These are phyloP conservation scores for Saccharomycopsis fodiens DNA, from an alignment of 805 yeast genomes.

Conservation along the genomic window DNA sequence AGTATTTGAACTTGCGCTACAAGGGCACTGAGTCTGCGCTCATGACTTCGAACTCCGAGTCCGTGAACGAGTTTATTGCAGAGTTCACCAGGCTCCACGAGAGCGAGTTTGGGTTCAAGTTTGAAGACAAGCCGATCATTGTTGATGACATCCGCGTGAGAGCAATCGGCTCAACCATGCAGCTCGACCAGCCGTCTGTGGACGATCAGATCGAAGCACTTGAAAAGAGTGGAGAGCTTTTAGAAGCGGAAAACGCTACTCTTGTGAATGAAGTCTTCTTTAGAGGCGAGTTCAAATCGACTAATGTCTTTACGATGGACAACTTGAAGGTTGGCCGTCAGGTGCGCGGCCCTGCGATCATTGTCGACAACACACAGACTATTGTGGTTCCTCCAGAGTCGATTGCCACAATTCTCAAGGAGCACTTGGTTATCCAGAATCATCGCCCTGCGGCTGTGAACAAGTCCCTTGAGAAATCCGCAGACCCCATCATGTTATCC, in stretches of 20 bases:
- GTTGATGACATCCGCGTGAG: constrained; percentile 72
- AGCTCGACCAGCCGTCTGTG: constrained; percentile 34
- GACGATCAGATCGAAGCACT: constrained; percentile 47
- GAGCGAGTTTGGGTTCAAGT: constrained; percentile 67
- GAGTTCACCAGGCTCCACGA: constrained; percentile 50
- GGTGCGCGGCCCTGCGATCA: constrained; percentile 64
- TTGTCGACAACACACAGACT: constrained; percentile 78
- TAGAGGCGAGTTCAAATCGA: constrained; percentile 38
- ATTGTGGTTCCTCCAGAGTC: constrained; percentile 61
- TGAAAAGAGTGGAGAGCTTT: constrained; percentile 22
- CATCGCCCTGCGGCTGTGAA: constrained; percentile 4
- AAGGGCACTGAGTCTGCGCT: constrained; percentile 86
- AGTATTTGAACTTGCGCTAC: constrained; percentile 69
- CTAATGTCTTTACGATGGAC: constrained; percentile 52
- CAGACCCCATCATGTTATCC: constrained; percentile 68
- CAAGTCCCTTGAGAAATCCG: constrained; percentile 21
- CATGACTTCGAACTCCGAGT: constrained; percentile 41
- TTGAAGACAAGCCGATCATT: constrained; percentile 47
- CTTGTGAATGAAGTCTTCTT: constrained; percentile 48
- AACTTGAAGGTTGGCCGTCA: constrained; percentile 44
- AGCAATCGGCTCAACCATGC: constrained; percentile 55
- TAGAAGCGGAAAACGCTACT: constrained; percentile 25
- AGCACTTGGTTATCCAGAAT: constrained; percentile 51
- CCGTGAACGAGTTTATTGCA: constrained; percentile 30
- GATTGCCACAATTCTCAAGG: constrained; percentile 44